A percentile compares a stretch with the other conserved stretches of the same genome.
Evolutionary conservation across 2,329 filamentous ascomycete genomes (phyloP).

Genomic region (Aspergillus sojae): DNA sequence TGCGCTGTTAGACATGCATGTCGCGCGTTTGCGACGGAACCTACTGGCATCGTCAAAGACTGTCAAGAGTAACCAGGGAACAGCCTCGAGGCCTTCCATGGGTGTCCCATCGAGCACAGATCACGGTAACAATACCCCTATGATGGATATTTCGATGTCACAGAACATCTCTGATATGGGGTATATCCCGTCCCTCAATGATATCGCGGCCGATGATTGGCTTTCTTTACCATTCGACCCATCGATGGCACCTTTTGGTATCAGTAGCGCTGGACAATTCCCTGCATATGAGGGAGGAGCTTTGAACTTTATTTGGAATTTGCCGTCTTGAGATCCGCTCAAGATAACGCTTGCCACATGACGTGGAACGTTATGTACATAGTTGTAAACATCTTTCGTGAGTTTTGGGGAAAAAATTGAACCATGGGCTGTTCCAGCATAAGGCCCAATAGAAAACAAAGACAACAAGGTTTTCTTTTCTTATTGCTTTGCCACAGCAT

Average conservation of each 20-base stretch:
- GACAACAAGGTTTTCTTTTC: background rate
- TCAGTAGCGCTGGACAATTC: conserved; percentile 40
- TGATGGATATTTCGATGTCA: conserved; percentile 23
- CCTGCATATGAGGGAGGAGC: conserved; percentile 44
- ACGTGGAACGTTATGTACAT: background rate
- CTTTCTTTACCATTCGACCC: conserved; percentile 47
- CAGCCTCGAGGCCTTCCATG: conserved; percentile 33
- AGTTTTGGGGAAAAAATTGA: background rate
- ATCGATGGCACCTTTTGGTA: conserved; percentile 48
- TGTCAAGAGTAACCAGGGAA: conserved; percentile 28
- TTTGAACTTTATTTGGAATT: conserved; percentile 49
- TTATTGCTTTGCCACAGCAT: conserved; percentile 2
- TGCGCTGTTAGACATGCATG: conserved; percentile 51
- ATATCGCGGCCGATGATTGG: conserved; percentile 44
- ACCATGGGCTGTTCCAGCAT: background rate
- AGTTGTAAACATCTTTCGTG: background rate
- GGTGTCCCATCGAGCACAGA: conserved; percentile 32
- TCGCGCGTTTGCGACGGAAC: conserved; percentile 44
- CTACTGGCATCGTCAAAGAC: conserved; percentile 39
- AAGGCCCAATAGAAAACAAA: background rate
- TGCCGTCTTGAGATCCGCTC: conserved; percentile 35
- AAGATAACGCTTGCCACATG: conserved; percentile 17
- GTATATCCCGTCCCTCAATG: conserved; percentile 33
- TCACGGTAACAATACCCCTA: conserved; percentile 22
- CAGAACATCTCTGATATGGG: conserved; percentile 32